Evolutionary conservation across 192 early-diverging fungal genomes (phyloP).

Genomic region (Entophlyctis luteolus): DNA sequence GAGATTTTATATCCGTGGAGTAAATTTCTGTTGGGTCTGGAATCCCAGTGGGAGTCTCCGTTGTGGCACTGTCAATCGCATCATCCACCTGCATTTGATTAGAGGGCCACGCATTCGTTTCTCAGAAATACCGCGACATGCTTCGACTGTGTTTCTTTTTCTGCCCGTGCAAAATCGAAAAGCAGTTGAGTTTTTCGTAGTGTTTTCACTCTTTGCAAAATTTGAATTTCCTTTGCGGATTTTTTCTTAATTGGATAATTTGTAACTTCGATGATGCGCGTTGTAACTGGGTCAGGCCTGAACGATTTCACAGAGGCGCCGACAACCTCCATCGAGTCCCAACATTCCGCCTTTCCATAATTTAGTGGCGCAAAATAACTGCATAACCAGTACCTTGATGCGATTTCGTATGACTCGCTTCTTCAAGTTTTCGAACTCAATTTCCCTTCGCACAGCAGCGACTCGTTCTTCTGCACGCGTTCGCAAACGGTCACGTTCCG

Average conservation of each 20-base stretch:
- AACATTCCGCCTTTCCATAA: constrained; percentile 40
- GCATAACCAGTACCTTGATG: constrained; percentile 38
- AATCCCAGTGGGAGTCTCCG: neutral
- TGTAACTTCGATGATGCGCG: constrained; percentile 31
- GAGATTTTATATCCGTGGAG: constrained; percentile 14
- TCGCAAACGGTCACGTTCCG: constrained; percentile 44
- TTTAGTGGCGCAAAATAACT: neutral
- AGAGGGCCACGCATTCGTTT: neutral
- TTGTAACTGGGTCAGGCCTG: constrained; percentile 37
- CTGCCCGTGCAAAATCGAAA: neutral
- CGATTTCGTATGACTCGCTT: constrained; percentile 47
- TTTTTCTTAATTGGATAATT: constrained; percentile 49
- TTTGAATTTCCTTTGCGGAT: constrained; percentile 23
- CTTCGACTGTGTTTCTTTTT: neutral
- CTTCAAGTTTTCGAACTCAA: constrained; percentile 48
- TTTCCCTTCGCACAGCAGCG: constrained; percentile 28
- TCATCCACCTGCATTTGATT: neutral
- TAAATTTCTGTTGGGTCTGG: neutral
- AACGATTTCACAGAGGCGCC: constrained; percentile 51
- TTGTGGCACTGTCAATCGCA: neutral
- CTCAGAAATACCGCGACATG: neutral
- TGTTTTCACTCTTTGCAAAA: constrained; percentile 29
- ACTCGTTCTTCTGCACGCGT: constrained; percentile 35
- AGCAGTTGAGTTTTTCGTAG: constrained; percentile 37
- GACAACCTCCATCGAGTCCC: constrained; percentile 52